Conservation (phyloP, 768 basidiomycete species). For the Tricholoma flavovirens region DNA sequence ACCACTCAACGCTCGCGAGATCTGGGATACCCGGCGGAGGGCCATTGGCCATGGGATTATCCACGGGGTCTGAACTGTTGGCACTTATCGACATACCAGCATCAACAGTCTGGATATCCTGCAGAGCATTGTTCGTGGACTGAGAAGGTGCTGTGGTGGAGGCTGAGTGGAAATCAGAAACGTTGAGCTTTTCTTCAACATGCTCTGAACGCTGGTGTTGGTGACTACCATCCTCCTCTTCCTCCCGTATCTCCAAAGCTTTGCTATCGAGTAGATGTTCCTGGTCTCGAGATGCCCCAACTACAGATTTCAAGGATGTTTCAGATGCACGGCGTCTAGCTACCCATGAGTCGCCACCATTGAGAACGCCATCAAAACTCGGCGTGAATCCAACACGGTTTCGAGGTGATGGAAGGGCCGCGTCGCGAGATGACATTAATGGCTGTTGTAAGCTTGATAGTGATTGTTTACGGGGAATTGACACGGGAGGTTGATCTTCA, state of each 20-base stretch:
- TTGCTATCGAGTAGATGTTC: conserved; percentile 36
- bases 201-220: conserved; percentile 1
- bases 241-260: conserved; percentile 51
- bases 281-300: conserved; percentile 31
- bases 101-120: conserved; percentile 1
- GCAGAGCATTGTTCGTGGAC: neutral
- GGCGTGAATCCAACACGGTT: conserved; percentile 51
- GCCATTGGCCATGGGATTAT: conserved; percentile 11
- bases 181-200: conserved; percentile 2
- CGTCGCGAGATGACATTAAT: conserved; percentile 54
- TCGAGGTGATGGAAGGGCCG: conserved; percentile 59
- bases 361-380: conserved; percentile 71
- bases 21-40: conserved; percentile 48
- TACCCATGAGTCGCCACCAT: conserved; percentile 63
- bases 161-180: neutral
- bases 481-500: conserved; percentile 53
- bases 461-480: conserved; percentile 63
- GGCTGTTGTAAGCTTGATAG: conserved; percentile 55
- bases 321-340: conserved; percentile 60
- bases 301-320: conserved; percentile 38
- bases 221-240: conserved; percentile 40
- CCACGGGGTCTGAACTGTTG: conserved; percentile 12
- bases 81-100: conserved; percentile 11
- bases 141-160: neutral
- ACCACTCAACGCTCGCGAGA: conserved; percentile 72